Base-by-base conservation (phyloP, 306 rosid species). In the Rubus idaeus region DNA sequence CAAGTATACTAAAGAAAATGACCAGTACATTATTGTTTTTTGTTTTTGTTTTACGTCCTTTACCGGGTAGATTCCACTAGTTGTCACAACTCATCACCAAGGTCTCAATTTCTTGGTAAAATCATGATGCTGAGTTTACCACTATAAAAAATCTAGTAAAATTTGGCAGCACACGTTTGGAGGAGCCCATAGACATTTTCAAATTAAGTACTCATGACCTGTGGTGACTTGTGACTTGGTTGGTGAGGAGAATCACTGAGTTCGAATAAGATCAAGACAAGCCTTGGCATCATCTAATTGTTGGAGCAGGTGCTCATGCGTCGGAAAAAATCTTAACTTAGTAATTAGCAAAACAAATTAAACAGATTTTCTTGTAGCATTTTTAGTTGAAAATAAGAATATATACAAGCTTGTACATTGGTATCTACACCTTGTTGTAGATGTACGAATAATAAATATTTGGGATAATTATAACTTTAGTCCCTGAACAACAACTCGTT, bases 181-280 rank as follows among this genome's bases (percentile, higher is more conserved):
- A 41, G 52, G 13, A 30, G 21, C 40, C 70, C 23, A 61, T 26
- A 8, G 70, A 64, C 49, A 26, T 16, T 37, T 17, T 10, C 71
- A 8, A 42, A 30, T 30, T 30, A 23, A 18, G 35, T n/a, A 20
- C 44, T 18, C 9, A 42, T 67, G 51, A 42, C 10, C 51, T 10
- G 26, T 4, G 17, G 69, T 16, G 69, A 37, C 47, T 39, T 3
- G 46, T n/a, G 70, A 64, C 47, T 63, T 64, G 71, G 52, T 67
- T 10, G 51, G 47, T 63, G 45, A 3, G 46, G 47, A 64, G 69
- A 35, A 64, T 64, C 69, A 17, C 47, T 17, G 0, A 4, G 6
- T 8, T 37, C 8, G 70, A 64, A 65, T 40, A 40, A 65, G 35
- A 67, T 67, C 9, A 67, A 67, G 71, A 42, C 51, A 66, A 18